phyloP scores from a whole-genome alignment of 805 yeast species.

The Ogataea saltuana region DNA sequence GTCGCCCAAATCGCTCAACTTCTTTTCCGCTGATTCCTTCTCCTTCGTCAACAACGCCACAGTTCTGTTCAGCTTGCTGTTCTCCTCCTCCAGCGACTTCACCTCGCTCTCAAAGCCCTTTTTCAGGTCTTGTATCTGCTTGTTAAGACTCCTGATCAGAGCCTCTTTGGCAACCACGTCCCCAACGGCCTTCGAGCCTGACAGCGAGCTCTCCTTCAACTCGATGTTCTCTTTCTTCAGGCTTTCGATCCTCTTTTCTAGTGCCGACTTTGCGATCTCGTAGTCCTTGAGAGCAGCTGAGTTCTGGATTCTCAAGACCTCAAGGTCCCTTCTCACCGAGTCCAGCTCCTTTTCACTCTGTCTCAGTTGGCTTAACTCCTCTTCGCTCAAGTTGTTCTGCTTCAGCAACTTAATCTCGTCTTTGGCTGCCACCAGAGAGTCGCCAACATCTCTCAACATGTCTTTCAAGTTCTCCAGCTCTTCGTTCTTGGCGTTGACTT shows the following conservation, averaged over 20 bases:
- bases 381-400: not conserved
- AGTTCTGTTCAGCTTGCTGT: slow-evolving; percentile 33
- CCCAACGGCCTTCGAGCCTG: slow-evolving; percentile 6
- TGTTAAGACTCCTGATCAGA: slow-evolving; percentile 22
- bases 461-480: slow-evolving; percentile 74
- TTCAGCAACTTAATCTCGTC: slow-evolving; percentile 42
- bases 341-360: slow-evolving; percentile 24
- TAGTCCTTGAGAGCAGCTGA: slow-evolving; percentile 38
- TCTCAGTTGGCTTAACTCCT: slow-evolving; percentile 4
- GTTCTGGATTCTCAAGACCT: slow-evolving; percentile 38
- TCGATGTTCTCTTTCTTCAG: slow-evolving; percentile 18
- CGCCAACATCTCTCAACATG: slow-evolving; percentile 74
- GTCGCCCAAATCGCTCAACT: slow-evolving; percentile 40
- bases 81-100: slow-evolving; percentile 31
- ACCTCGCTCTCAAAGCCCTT: slow-evolving; percentile 24
- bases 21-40: slow-evolving; percentile 30
- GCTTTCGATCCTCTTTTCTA: slow-evolving; percentile 28
- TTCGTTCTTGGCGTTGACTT: slow-evolving; percentile 46
- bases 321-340: slow-evolving; percentile 23
- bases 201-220: slow-evolving; percentile 9
- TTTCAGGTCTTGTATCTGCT: slow-evolving; percentile 20
- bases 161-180: slow-evolving; percentile 17
- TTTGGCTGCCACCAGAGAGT: slow-evolving; percentile 71
- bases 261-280: slow-evolving; percentile 30
- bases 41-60: slow-evolving; percentile 38